Evolutionary conservation across 768 basidiomycete genomes (phyloP), one percentile per base, ranked within the genome.

Genomic region (Hirschioporus abietinus): DNA sequence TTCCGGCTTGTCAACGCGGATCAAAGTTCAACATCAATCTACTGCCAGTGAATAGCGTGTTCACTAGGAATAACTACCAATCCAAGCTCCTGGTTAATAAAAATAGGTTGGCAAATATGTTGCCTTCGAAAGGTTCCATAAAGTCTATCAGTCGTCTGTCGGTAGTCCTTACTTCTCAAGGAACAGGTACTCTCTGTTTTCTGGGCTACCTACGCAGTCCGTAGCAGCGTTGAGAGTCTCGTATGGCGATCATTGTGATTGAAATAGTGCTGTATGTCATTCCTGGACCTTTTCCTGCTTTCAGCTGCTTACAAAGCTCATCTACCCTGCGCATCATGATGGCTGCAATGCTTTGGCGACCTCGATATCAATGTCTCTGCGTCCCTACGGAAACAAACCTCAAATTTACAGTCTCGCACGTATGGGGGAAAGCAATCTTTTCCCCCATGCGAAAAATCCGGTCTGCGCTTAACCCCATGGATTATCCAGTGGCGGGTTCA

Each of bases 281-380:
- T 15, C 42, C 3, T 52, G 42, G 42, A 52, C 42, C 12, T 10
- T 20, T 52, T 52, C 5, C 42, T 15, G 42, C 42, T 5, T 52
- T 52, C 15, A 20, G 6, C 42, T 20, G 42, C 42, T 52, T 12
- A 52, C 42, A 52, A 52, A 52, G 12, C 12, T 52, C 20, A 6
- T 52, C 42, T 52, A 52, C 42, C 42, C 42, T 52, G 42, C 42
- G 42, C 42, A 52, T 52, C 42, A 52, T 52, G 42, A 52, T 52
- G 42, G 42, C 4, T 52, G 42, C 42, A 52, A 52, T 52, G 20
- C 42, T 52, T 52, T 52, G 20, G 42, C 42, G 42, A 52, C 20
- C 20, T 52, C 42, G 42, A 52, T 52, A 52, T 52, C 42, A 52
- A 52, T 15, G 42, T 12, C 42, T 12, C 42, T 52, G 42, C 42